Base-by-base conservation (phyloP, 2,329 filamentous ascomycete genomes). In the Fusarium pininemorale region DNA sequence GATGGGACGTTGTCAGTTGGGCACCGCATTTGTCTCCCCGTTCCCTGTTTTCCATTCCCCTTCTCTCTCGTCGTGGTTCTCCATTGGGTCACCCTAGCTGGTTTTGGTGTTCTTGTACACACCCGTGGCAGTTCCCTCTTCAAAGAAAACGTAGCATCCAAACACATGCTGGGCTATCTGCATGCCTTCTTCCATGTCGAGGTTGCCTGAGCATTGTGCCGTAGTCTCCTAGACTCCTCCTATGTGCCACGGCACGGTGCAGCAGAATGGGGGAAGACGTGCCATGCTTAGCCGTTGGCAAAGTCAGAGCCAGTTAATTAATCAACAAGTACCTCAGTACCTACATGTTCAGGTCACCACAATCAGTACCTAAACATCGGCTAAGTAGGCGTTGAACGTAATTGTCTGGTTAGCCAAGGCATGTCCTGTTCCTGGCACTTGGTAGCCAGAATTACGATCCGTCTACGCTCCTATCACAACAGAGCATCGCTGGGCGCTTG, bases 31-130 rank as follows among this genome's bases (percentile, higher is more conserved):
- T 42, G 66, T 61, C 63, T 47, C 32, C 38, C 47, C 38, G 35
- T 75, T 74, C 69, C 72, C 61, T 72, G 72, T 74, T 72, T 74
- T 75, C 56, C 63, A 48, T 69, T 64, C 56, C 39, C 47, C 32
- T 38, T 32, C 45, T 47, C 22, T 38, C 41, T 37, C 47, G 28
- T 57, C 71, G 35, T 62, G 51, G 24, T 63, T 56, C 45, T 57
- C 16, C 16, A 58, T 65, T 56, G 47, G 42, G 28, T 24, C 30
- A 44, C 47, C 22, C 44, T 38, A 48, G 51, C 44, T 57, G 58
- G 39, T 67, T 65, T 32, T 44, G 45, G 45, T 63, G 41, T 59
- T 26, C 50, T 56, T 47, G 50, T 53, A 32, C 26, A 32, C 28
- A 37, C 20, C 26, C 30, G 38, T 63, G 39, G 55, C 41, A 37